These are phyloP conservation scores for Basipetospora chlamydospora DNA, from an alignment of 2,329 filamentous ascomycete species.

Conservation along the genomic window DNA sequence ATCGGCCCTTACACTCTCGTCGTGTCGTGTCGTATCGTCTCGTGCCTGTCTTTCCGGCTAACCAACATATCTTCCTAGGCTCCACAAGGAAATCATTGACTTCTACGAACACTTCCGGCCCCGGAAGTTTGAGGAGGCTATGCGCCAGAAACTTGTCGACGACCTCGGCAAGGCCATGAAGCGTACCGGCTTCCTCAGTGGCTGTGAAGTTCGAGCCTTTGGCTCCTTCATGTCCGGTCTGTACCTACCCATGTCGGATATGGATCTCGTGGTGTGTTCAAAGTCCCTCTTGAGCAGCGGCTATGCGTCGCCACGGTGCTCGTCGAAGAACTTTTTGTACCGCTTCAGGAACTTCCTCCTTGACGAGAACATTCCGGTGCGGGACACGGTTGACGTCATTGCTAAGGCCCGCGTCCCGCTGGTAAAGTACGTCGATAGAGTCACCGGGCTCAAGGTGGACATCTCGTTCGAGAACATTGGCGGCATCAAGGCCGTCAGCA, in stretches of 20 bases:
- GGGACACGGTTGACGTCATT: slow-evolving; percentile 52
- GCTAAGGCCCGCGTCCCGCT: slow-evolving; percentile 70
- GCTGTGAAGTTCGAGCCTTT: slow-evolving; percentile 58
- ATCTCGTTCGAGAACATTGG: slow-evolving; percentile 88
- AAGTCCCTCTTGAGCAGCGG: slow-evolving; percentile 39
- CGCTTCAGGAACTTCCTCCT: slow-evolving; percentile 48
- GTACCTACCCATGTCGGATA: slow-evolving; percentile 61
- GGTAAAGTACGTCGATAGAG: slow-evolving; percentile 72
- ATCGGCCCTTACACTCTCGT: slow-evolving; percentile 12
- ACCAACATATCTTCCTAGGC: slow-evolving; percentile 29
- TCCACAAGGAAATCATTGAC: slow-evolving; percentile 81
- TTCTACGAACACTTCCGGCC: slow-evolving; percentile 81
- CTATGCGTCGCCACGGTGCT: slow-evolving; percentile 24
- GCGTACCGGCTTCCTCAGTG: slow-evolving; percentile 34
- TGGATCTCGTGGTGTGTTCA: slow-evolving; percentile 77
- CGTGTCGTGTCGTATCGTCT: not conserved
- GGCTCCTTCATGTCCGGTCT: slow-evolving; percentile 87
- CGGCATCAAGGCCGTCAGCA: slow-evolving; percentile 65
- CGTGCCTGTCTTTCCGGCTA: not conserved
- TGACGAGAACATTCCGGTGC: slow-evolving; percentile 38
- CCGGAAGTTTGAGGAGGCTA: slow-evolving; percentile 56
- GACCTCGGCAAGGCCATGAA: slow-evolving; percentile 50
- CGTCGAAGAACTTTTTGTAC: slow-evolving; percentile 41
- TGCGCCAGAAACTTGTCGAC: slow-evolving; percentile 58
- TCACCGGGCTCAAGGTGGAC: slow-evolving; percentile 73